These are phyloP conservation scores for Arthrobotrys iridis DNA, from an alignment of 2,329 filamentous ascomycete species.

Conservation along the genomic window DNA sequence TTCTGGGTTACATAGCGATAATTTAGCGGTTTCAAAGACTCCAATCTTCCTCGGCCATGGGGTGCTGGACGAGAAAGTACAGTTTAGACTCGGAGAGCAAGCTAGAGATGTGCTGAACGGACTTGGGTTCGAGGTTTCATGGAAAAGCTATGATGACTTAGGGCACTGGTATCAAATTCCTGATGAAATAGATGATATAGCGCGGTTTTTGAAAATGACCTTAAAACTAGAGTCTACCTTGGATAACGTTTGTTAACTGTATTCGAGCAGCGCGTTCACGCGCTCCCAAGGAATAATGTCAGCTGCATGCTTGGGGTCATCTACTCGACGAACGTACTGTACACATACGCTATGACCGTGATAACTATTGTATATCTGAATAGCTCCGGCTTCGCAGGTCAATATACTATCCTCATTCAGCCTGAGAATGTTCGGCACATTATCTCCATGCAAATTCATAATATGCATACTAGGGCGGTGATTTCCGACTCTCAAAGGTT, in stretches of 20 bases:
- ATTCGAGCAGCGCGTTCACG: too few relatives aligned
- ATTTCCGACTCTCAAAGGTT: not conserved
- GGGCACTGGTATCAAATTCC: conserved; percentile 67
- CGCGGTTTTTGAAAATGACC: conserved; percentile 16
- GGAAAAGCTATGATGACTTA: conserved; percentile 62
- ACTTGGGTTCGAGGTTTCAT: conserved; percentile 61
- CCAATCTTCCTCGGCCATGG: conserved; percentile 65
- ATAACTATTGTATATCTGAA: too few relatives aligned
- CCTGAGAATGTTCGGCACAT: too few relatives aligned
- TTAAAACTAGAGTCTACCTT: too few relatives aligned
- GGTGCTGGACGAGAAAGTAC: conserved; percentile 62
- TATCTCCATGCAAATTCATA: too few relatives aligned
- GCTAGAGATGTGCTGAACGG: conserved; percentile 59
- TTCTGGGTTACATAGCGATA: conserved; percentile 6
- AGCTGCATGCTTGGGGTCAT: conserved; percentile 62
- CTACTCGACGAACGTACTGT: conserved; percentile 62
- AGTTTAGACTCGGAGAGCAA: conserved; percentile 59
- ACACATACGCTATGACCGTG: too few relatives aligned
- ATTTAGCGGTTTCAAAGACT: conserved; percentile 53
- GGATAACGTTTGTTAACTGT: too few relatives aligned
- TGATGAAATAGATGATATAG: conserved; percentile 65
- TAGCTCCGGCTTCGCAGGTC: too few relatives aligned
- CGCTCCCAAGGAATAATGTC: too few relatives aligned
- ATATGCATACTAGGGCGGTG: too few relatives aligned
- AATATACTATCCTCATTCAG: too few relatives aligned